Conservation (phyloP, 73 alveolate genomes). For the Chromera velia region DNA sequence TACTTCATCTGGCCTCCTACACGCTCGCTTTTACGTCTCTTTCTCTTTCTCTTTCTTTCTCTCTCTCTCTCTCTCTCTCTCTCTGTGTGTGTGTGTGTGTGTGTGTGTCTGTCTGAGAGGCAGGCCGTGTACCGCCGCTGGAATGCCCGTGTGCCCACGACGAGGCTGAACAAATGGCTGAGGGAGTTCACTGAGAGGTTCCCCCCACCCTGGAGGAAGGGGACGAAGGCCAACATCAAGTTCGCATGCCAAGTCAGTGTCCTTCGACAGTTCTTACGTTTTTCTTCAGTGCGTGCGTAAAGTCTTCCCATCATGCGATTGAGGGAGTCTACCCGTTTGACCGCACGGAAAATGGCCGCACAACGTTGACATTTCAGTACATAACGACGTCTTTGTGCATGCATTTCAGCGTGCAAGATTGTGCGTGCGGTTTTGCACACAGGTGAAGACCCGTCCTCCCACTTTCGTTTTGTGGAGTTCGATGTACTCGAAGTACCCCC, state of each 20-base stretch:
- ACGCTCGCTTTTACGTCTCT: not conserved
- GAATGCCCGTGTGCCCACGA: slow-evolving; percentile 40
- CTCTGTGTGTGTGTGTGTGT: slow-evolving; percentile 13
- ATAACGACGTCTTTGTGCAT: too few relatives aligned
- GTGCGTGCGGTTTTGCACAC: not conserved
- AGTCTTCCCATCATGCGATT: not conserved
- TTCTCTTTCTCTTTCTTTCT: too few relatives aligned
- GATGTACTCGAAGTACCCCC: not conserved
- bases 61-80: not conserved
- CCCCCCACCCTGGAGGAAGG: slow-evolving; percentile 41
- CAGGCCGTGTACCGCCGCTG: slow-evolving; percentile 32
- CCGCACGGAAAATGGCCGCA: not conserved
- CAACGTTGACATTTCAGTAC: not conserved
- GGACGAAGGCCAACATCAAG: slow-evolving; percentile 27
- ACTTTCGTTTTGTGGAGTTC: slow-evolving; percentile 38
- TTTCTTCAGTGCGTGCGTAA: too few relatives aligned
- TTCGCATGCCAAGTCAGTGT: slow-evolving; percentile 24
- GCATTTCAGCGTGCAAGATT: not conserved
- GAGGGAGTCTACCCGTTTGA: not conserved
- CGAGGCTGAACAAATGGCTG: not conserved
- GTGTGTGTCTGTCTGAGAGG: not conserved
- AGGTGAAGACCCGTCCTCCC: slow-evolving; percentile 23
- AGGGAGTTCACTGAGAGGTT: slow-evolving; percentile 24
- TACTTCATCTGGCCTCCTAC: not conserved
- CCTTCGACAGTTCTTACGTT: too few relatives aligned